Evolutionary conservation across 164 flowering plant genomes (phyloP).

Genomic region (Litsea cubeba): DNA sequence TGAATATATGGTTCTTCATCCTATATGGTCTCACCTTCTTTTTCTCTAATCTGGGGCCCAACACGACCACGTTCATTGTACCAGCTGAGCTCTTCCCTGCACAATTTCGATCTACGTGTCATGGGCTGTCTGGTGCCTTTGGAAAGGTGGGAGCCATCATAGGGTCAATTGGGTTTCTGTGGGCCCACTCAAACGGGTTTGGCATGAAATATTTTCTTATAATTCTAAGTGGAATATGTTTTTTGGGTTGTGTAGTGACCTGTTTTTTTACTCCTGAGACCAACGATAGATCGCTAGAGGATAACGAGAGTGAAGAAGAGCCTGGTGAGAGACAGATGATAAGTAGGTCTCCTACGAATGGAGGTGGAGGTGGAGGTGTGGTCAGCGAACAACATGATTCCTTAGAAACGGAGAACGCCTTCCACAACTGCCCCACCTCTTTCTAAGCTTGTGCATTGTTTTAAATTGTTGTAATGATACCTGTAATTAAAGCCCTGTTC

Average conservation of each 20-base stretch:
- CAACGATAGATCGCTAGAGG: conserved; percentile 59
- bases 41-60: conserved; percentile 65
- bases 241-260: conserved; percentile 38
- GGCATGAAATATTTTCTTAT: conserved; percentile 31
- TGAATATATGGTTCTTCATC: conserved; percentile 35
- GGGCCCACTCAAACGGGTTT: conserved; percentile 24
- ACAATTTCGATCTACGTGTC: conserved; percentile 61
- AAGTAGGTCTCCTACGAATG: no score
- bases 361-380: no score
- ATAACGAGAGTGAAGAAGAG: conserved; percentile 40
- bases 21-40: conserved; percentile 56
- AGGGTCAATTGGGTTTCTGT: conserved; percentile 49
- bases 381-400: no score
- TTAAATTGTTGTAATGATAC: no score
- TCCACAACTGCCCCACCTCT: no score
- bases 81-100: conserved; percentile 76
- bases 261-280: conserved; percentile 51
- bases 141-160: conserved; percentile 64
- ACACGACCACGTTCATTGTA: conserved; percentile 61
- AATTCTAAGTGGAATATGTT: conserved; percentile 36
- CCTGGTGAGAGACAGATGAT: no score
- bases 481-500: no score
- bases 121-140: conserved; percentile 55
- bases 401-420: no score
- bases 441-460: no score